A percentile compares a stretch with the other conserved stretches of the same genome.
Evolutionary conservation across 768 basidiomycete species (phyloP).

Genomic region (Rhodosporidiobolus sp.): DNA sequence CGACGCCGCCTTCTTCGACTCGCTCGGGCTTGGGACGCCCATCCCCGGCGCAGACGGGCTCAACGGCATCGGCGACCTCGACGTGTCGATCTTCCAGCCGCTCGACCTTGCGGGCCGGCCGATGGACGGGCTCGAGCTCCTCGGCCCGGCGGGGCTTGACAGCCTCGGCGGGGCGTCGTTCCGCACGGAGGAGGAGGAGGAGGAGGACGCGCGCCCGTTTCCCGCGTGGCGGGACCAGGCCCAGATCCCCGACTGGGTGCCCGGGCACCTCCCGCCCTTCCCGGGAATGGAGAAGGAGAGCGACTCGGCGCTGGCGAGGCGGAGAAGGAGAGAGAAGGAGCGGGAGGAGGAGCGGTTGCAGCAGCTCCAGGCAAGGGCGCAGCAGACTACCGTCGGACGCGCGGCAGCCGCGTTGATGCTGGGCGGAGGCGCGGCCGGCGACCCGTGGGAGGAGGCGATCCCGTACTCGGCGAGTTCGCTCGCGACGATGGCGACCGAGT

Average conservation of each 20-base stretch:
- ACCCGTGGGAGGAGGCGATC: constrained; percentile 33
- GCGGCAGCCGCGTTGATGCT: constrained; percentile 22
- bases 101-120: constrained; percentile 29
- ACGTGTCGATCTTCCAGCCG: constrained; percentile 23
- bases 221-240: constrained; percentile 23
- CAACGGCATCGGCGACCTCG: constrained; percentile 17
- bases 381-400: constrained; percentile 1
- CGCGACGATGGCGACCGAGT: constrained; percentile 17
- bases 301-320: constrained; percentile 6
- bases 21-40: constrained; percentile 11
- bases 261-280: constrained; percentile 35
- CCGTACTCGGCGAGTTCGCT: constrained; percentile 22
- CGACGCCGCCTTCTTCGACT: constrained; percentile 24
- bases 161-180: background rate
- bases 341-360: constrained; percentile 5
- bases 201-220: constrained; percentile 16
- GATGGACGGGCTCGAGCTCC: background rate
- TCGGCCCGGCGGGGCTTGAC: constrained; percentile 8
- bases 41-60: background rate
- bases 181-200: background rate
- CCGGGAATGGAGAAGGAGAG: constrained; percentile 28
- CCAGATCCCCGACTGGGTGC: constrained; percentile 16
- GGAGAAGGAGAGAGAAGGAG: constrained; percentile 17
- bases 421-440: constrained; percentile 18
- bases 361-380: constrained; percentile 2